phyloP scores from a whole-genome alignment of 2,329 filamentous ascomycete species.

The Colletotrichum liriopes region DNA sequence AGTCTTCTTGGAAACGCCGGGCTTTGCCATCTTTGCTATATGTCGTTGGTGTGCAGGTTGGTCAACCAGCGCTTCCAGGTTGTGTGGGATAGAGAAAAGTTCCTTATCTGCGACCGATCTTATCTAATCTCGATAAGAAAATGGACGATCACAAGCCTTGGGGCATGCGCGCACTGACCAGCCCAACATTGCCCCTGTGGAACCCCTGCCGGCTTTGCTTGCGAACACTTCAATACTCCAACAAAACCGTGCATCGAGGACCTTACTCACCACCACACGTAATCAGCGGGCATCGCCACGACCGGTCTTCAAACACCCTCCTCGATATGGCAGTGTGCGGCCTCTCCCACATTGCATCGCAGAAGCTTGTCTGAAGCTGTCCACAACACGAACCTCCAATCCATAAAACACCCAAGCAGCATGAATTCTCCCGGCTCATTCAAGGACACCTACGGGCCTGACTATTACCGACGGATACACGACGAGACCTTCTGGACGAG shows the following conservation, averaged over 20 bases:
- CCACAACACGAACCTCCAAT: not conserved
- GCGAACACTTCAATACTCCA: slow-evolving; percentile 14
- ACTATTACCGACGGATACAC: slow-evolving; percentile 36
- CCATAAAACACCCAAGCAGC: slow-evolving; percentile 15
- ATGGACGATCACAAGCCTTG: slow-evolving; percentile 30
- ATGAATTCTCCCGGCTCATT: slow-evolving; percentile 42
- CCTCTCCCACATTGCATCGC: slow-evolving; percentile 16
- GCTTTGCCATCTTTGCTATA: slow-evolving; percentile 43
- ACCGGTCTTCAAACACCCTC: slow-evolving; percentile 18
- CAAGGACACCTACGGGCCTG: slow-evolving; percentile 37
- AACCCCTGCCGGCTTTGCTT: slow-evolving; percentile 23
- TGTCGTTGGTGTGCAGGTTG: slow-evolving; percentile 22
- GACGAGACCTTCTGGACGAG: slow-evolving; percentile 49
- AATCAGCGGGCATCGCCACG: slow-evolving; percentile 35
- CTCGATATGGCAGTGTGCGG: slow-evolving; percentile 37
- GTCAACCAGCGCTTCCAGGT: slow-evolving; percentile 1
- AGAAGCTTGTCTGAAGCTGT: slow-evolving; percentile 41
- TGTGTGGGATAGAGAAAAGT: slow-evolving; percentile 42
- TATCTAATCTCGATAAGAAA: slow-evolving; percentile 40
- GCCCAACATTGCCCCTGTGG: slow-evolving; percentile 32
- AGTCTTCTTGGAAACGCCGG: slow-evolving; percentile 49
- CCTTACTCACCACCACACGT: slow-evolving; percentile 35
- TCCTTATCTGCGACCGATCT: slow-evolving; percentile 37
- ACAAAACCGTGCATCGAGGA: slow-evolving; percentile 23
- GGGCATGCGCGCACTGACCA: slow-evolving; percentile 28